Conservation (phyloP, 208 protist genomes). For the Trypanosoma conorhini region DNA sequence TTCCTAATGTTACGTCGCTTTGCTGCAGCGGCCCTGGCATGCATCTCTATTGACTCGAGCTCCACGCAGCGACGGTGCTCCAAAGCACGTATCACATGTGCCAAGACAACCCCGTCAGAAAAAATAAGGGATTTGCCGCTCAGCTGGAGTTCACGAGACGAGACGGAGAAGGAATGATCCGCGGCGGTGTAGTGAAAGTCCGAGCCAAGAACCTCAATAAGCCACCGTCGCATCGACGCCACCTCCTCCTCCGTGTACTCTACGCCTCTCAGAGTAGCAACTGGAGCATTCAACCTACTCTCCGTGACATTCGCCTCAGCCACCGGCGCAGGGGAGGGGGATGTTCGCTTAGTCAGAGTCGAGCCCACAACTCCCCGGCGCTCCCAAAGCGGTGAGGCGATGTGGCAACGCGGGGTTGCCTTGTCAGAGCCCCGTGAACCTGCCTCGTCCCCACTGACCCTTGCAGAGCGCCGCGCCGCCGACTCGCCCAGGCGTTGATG, state of each 20-base stretch:
- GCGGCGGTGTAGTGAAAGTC: slow-evolving; percentile 52
- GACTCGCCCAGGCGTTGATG: background rate
- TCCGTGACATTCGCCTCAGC: background rate
- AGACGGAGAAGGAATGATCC: slow-evolving; percentile 43
- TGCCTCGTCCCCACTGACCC: background rate
- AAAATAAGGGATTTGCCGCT: slow-evolving; percentile 47
- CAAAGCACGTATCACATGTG: slow-evolving; percentile 54
- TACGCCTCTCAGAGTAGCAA: slow-evolving; percentile 2
- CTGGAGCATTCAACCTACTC: background rate
- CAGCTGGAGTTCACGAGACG: slow-evolving; percentile 14
- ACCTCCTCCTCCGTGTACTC: slow-evolving; percentile 15
- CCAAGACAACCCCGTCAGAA: slow-evolving; percentile 76
- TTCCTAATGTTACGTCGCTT: slow-evolving; percentile 78
- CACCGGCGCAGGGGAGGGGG: background rate
- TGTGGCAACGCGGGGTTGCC: slow-evolving; percentile 12
- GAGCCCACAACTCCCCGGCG: background rate
- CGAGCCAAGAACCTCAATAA: slow-evolving; percentile 41
- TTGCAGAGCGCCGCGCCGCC: background rate
- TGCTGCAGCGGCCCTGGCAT: slow-evolving; percentile 41
- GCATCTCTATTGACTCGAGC: slow-evolving; percentile 64
- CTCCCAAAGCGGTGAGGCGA: slow-evolving; percentile 19
- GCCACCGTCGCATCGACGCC: slow-evolving; percentile 37
- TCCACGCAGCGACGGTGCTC: slow-evolving; percentile 61
- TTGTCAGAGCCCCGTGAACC: background rate
- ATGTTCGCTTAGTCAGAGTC: background rate